phyloP scores from a whole-genome alignment of 108 stramenopile genomes.

The Pseudonitzschia multistriata region DNA sequence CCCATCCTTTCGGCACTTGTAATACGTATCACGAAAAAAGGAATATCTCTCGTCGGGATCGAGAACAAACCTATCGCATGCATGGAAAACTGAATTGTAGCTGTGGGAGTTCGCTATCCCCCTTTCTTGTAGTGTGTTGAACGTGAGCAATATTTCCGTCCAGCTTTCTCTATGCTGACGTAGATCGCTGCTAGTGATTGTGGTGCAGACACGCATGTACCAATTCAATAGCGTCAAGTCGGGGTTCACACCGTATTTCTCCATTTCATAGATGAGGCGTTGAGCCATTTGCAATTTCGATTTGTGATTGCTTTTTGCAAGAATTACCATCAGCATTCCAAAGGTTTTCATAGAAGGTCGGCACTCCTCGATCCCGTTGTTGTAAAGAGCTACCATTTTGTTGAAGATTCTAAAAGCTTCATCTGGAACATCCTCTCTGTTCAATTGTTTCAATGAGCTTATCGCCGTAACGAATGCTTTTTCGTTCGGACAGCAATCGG shows the following conservation, averaged over 20 bases:
- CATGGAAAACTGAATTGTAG: constrained; percentile 18
- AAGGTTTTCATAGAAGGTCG: constrained; percentile 5
- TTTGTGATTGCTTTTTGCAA: constrained; percentile 6
- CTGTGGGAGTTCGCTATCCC: constrained; percentile 10
- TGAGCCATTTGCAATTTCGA: constrained; percentile 8
- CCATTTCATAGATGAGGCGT: neutral
- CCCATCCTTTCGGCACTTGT: constrained; percentile 10
- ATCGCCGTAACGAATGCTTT: constrained; percentile 14
- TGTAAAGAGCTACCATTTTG: constrained; percentile 2
- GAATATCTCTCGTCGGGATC: constrained; percentile 3
- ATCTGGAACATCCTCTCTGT: neutral
- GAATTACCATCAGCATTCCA: constrained; percentile 15
- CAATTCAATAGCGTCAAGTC: constrained; percentile 17
- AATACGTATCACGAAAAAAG: constrained; percentile 3
- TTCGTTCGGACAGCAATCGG: constrained; percentile 8
- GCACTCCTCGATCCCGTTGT: neutral
- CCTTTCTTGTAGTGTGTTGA: neutral
- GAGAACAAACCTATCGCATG: constrained; percentile 4
- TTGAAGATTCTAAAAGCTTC: neutral
- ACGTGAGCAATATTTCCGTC: constrained; percentile 1
- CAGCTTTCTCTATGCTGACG: neutral
- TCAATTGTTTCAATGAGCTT: constrained; percentile 10
- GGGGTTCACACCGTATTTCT: constrained; percentile 1
- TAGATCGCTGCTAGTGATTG: neutral
- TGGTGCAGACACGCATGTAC: constrained; percentile 17